phyloP scores from a whole-genome alignment of 1,284 basidiomycete genomes.

The Uromyces viciae-fabae region DNA sequence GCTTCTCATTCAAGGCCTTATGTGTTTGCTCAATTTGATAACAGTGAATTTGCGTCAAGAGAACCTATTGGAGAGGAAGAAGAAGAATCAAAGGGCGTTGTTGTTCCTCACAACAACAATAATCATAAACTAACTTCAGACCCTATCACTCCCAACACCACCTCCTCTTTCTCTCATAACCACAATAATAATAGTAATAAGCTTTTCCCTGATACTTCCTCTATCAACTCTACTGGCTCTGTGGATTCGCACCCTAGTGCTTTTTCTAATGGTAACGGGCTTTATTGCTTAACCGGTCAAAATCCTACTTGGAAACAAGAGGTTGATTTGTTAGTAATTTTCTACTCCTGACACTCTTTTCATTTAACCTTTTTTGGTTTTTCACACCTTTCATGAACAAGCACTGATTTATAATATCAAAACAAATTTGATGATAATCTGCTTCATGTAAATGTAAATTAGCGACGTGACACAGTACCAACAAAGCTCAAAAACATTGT shows the following conservation, averaged over 20 bases:
- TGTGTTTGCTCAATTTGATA: constrained; percentile 96
- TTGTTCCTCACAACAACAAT: background rate
- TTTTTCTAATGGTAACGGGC: constrained; percentile 23
- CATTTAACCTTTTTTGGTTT: too few relatives aligned
- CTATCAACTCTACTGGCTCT: background rate
- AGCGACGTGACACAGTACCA: constrained; percentile 39
- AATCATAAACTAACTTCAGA: too few relatives aligned
- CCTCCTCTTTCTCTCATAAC: background rate
- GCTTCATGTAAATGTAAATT: too few relatives aligned
- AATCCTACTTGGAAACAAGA: constrained; percentile 99
- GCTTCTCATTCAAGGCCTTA: constrained; percentile 68
- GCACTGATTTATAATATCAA: too few relatives aligned
- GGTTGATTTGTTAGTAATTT: constrained; percentile 66
- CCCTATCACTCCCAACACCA: too few relatives aligned
- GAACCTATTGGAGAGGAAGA: constrained; percentile 74
- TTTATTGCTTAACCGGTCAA: constrained; percentile 58
- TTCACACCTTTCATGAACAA: too few relatives aligned
- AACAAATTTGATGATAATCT: too few relatives aligned
- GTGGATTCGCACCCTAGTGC: background rate
- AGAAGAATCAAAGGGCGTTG: constrained; percentile 56
- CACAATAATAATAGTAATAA: background rate
- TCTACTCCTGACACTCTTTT: background rate
- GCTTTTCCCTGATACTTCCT: background rate
- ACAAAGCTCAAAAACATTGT: constrained; percentile 5
- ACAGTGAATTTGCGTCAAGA: constrained; percentile 94